Evolutionary conservation across 352 stramenopile species (phyloP).

Genomic region (Aphanomyces stellatus): DNA sequence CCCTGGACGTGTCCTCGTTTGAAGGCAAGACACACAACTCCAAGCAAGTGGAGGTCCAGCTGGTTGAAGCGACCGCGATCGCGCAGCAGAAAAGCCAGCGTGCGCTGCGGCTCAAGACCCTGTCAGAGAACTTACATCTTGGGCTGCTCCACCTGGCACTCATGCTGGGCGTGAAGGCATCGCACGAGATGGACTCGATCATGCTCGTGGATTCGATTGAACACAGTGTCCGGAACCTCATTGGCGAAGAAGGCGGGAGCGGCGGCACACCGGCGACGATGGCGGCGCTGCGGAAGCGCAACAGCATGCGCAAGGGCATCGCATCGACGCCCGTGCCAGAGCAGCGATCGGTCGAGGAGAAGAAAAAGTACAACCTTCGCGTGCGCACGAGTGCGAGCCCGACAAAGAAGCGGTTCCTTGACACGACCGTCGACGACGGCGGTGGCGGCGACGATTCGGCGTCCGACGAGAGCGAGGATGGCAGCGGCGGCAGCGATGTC

Average conservation of each 20-base stretch:
- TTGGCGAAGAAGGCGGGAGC: constrained; percentile 46
- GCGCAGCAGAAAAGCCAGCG: constrained; percentile 71
- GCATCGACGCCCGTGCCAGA: constrained; percentile 22
- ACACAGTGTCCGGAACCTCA: constrained; percentile 58
- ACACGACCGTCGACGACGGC: not conserved
- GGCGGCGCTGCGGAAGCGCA: constrained; percentile 39
- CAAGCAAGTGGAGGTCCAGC: constrained; percentile 60
- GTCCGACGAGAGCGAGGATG: not conserved
- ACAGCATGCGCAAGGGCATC: constrained; percentile 47
- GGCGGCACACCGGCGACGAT: constrained; percentile 40
- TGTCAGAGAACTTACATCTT: constrained; percentile 68
- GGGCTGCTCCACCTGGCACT: constrained; percentile 71
- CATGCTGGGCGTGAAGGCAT: constrained; percentile 42
- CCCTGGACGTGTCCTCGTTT: no score
- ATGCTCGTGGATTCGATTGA: constrained; percentile 63
- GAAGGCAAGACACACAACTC: constrained; percentile 39
- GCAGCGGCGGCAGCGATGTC: not conserved
- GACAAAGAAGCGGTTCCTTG: not conserved
- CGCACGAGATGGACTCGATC: constrained; percentile 42
- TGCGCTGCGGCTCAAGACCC: constrained; percentile 35
- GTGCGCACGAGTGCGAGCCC: constrained; percentile 22
- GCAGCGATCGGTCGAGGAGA: constrained; percentile 48
- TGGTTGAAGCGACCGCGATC: constrained; percentile 33
- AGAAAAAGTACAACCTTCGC: constrained; percentile 66
- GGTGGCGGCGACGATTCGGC: not conserved